phyloP scores from a whole-genome alignment of 495 filamentous ascomycete genomes.

The Hypoxylon perforatum region DNA sequence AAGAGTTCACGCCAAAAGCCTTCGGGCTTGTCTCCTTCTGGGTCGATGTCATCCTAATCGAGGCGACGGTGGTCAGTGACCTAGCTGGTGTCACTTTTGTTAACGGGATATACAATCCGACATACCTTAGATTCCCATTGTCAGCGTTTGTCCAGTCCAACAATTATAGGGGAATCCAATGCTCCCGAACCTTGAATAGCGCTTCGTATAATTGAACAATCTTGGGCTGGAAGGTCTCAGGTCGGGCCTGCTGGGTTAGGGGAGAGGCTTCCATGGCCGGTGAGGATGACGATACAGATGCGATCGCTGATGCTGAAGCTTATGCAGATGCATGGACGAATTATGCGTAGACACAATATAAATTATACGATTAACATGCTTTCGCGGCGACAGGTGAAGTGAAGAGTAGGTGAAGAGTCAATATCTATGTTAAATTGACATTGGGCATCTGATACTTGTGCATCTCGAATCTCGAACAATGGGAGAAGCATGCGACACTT shows the following conservation, averaged over 20 bases:
- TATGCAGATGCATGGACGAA: constrained; percentile 6
- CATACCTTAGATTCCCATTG: constrained; percentile 43
- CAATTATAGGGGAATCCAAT: constrained; percentile 32
- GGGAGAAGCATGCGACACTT: constrained; percentile 18
- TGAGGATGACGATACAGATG: not conserved
- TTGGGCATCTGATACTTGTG: not conserved
- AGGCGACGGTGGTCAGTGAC: constrained; percentile 22
- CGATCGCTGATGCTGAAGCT: too few relatives aligned
- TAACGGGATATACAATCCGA: constrained; percentile 7
- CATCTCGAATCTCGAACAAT: constrained; percentile 8
- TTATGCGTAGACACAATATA: constrained; percentile 10
- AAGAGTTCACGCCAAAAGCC: constrained; percentile 99
- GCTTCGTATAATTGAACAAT: constrained; percentile 89
- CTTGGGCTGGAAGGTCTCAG: constrained; percentile 92
- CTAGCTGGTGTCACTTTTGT: constrained; percentile 3
- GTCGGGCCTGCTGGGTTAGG: constrained; percentile 90
- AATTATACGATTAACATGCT: constrained; percentile 6
- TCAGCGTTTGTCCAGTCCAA: constrained; percentile 40
- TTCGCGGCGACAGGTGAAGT: not conserved
- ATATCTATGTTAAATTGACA: not conserved
- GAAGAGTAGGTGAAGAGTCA: not conserved
- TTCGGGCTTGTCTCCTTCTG: constrained; percentile 72
- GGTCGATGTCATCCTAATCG: constrained; percentile 64
- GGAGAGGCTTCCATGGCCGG: constrained; percentile 85
- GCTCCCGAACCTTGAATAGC: constrained; percentile 77